Evolutionary conservation across 129 eudicot species (phyloP), one percentile per base, ranked within the genome.

Genomic region (Cynara cardunculus): DNA sequence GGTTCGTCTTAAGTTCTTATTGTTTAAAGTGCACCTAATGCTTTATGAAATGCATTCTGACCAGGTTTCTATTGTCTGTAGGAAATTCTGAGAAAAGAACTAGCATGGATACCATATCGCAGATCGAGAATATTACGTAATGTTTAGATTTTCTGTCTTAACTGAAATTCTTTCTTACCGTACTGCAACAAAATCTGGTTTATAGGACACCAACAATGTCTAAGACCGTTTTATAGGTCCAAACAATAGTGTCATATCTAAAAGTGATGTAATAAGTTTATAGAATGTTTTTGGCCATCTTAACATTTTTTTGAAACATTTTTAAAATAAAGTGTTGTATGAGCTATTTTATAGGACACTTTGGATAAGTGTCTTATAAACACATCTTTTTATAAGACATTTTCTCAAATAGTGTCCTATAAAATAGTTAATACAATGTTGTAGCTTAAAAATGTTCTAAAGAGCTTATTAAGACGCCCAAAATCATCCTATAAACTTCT

Each of bases 61-160:
- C 79, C 12, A 79, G 22, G n/a, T 73, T 82, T 77, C 22, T 21
- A 11, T 71, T 34, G 12, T 73, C 49, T 77, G 82, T 86, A 91
- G 93, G 92, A 59, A 91, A 87, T 86, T 75, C 84, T 26, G 98
- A 89, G 74, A 88, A 83, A 77, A 84, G 81, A 69, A 67, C 69
- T 64, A 75, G 83, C 83, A 59, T 46, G 41, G 85, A 72, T 71
- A 81, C 80, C 77, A 85, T 82, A 19, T 65, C 88, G 25, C 84
- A 87, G 69, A 81, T 90, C 7, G 93, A 89, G 75, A 82, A 71
- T 59, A 88, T 84, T 88, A 81, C 59, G 98, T 94, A 88, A 85
- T 34, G 22, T 24, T 82, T 25, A 77, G 11, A 73, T 11, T n/a
- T 35, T 69, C 13, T 53, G 4, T 76, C 2, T 16, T 32, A 25